Evolutionary conservation across 2,329 filamentous ascomycete species (phyloP).

Genomic region (Zymoseptoria pseudotritici): DNA sequence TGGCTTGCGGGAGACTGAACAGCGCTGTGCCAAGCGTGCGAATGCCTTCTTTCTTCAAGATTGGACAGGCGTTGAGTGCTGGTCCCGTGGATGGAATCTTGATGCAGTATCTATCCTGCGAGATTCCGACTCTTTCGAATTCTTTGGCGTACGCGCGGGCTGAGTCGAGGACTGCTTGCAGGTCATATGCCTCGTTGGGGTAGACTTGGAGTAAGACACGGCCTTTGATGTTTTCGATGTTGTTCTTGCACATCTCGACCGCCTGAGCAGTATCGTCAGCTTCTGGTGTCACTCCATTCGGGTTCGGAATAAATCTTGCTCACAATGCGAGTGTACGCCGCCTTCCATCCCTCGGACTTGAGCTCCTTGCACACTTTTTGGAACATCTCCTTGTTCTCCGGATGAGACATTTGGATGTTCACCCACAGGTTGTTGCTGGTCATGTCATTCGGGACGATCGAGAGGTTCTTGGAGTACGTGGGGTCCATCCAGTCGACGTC

Average conservation of each 20-base stretch:
- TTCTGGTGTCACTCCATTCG: not conserved
- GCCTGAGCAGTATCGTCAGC: constrained; percentile 5
- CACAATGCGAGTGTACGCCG: constrained; percentile 16
- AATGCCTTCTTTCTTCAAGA: constrained; percentile 48
- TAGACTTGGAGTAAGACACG: constrained; percentile 16
- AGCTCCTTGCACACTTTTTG: constrained; percentile 16
- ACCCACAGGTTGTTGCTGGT: constrained; percentile 17
- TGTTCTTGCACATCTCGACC: constrained; percentile 16
- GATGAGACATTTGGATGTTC: constrained; percentile 16
- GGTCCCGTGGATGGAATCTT: constrained; percentile 60
- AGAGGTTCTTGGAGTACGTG: constrained; percentile 14
- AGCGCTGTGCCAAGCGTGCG: constrained; percentile 56
- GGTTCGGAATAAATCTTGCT: not conserved
- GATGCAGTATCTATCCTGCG: constrained; percentile 46
- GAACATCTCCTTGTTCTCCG: constrained; percentile 16
- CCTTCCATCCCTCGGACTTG: constrained; percentile 15
- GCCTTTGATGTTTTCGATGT: constrained; percentile 17
- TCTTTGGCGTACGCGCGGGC: constrained; percentile 15
- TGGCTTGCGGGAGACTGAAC: constrained; percentile 55
- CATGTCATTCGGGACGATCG: constrained; percentile 16
- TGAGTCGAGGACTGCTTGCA: constrained; percentile 13
- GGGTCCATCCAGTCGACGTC: constrained; percentile 18
- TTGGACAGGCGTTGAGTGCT: constrained; percentile 52
- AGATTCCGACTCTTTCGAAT: constrained; percentile 25
- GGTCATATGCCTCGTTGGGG: constrained; percentile 14